Evolutionary conservation across 108 stramenopile species (phyloP).

Genomic region (Seminavis robusta): DNA sequence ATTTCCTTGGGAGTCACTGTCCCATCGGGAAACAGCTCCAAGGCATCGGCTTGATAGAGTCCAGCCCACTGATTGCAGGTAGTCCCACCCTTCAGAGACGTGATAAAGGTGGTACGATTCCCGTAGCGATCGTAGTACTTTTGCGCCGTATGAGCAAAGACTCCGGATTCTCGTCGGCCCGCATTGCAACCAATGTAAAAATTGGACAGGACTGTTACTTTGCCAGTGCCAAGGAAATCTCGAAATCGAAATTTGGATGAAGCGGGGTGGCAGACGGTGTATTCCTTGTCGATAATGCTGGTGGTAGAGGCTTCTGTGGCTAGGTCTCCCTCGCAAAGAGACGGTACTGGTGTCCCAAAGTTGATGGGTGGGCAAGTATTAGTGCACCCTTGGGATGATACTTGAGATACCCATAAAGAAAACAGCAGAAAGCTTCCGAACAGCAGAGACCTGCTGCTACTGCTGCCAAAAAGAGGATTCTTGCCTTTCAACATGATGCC

Average conservation of each 20-base stretch:
- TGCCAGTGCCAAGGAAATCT: constrained; percentile 1
- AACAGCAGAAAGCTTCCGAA: too few relatives aligned
- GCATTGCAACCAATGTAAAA: constrained; percentile 52
- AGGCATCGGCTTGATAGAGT: constrained; percentile 38
- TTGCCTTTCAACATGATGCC: too few relatives aligned
- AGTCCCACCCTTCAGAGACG: constrained; percentile 43
- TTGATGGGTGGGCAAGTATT: constrained; percentile 18
- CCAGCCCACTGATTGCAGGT: constrained; percentile 32
- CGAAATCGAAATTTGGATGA: too few relatives aligned
- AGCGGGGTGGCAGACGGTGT: too few relatives aligned
- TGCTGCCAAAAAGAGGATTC: too few relatives aligned
- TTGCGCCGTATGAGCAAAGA: constrained; percentile 44
- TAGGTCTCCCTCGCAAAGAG: constrained; percentile 14
- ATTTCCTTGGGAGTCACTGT: constrained; percentile 17
- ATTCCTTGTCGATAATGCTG: too few relatives aligned
- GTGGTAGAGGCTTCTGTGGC: too few relatives aligned
- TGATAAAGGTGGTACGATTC: constrained; percentile 24
- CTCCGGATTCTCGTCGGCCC: constrained; percentile 37
- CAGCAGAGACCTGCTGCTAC: too few relatives aligned
- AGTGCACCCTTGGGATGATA: constrained; percentile 14
- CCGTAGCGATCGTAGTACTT: constrained; percentile 22
- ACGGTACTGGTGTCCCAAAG: constrained; percentile 3
- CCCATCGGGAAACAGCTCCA: constrained; percentile 16
- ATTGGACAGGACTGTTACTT: constrained; percentile 29
- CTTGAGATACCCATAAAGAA: too few relatives aligned